Evolutionary conservation across 2,329 filamentous ascomycete species (phyloP).

Genomic region (Aspergillus terreus): DNA sequence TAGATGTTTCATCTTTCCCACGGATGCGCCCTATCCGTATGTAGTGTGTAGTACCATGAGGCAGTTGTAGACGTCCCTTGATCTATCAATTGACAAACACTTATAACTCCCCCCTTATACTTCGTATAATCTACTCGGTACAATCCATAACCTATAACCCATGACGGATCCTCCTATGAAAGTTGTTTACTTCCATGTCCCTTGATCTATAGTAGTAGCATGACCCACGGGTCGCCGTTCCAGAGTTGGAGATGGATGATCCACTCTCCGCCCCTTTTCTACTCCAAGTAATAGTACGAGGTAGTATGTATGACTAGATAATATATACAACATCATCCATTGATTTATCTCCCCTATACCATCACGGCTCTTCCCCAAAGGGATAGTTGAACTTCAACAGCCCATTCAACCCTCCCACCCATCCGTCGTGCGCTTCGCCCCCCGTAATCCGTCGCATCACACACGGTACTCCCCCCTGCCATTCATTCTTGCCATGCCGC

Average conservation of each 20-base stretch:
- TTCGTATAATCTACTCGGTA: too few species aligned
- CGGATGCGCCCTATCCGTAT: too few species aligned
- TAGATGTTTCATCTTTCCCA: too few species aligned
- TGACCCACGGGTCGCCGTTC: conserved; percentile 4
- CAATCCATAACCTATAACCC: too few species aligned
- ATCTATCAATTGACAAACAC: too few species aligned
- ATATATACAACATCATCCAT: too few species aligned
- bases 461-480: conserved; percentile 82
- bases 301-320: too few species aligned
- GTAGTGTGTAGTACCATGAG: too few species aligned
- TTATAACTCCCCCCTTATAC: too few species aligned
- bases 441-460: conserved; percentile 66
- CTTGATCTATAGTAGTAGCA: too few species aligned
- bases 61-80: too few species aligned
- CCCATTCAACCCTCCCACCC: conserved; percentile 92
- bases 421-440: conserved; percentile 71
- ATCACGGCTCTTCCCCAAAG: conserved; percentile 64
- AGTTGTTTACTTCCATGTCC: background rate
- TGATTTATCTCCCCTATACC: too few species aligned
- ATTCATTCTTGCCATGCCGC: conserved; percentile 48
- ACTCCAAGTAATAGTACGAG: background rate
- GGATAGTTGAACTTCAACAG: conserved; percentile 96
- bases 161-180: background rate
- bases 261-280: conserved; percentile 5
- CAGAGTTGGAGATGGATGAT: conserved; percentile 1